These are phyloP conservation scores for Hemileccinum rubropunctum DNA, from an alignment of 768 basidiomycete genomes.

Conservation along the genomic window DNA sequence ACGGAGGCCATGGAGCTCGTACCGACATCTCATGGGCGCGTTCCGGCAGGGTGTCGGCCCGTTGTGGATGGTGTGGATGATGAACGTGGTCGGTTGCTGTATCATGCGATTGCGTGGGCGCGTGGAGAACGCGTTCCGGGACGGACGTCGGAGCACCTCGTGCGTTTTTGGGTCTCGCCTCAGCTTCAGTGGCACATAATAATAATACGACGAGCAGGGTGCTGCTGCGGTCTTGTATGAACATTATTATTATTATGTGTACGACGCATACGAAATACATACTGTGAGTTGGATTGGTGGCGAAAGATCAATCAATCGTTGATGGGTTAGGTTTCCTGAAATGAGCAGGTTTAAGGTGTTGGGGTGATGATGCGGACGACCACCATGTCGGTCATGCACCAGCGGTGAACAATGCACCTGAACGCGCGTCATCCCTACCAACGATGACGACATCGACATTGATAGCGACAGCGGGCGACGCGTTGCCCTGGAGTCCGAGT, in stretches of 20 bases:
- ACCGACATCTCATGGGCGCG: not conserved
- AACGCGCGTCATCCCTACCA: not conserved
- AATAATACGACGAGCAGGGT: not conserved
- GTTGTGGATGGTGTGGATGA: constrained; percentile 4
- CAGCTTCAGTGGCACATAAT: not conserved
- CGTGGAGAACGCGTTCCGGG: not conserved
- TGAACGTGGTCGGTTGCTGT: not conserved
- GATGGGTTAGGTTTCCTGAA: not conserved
- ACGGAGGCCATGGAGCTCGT: constrained; percentile 4
- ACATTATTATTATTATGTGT: constrained; percentile 2
- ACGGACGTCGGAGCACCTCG: constrained; percentile 5
- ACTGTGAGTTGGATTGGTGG: not conserved
- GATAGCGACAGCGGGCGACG: not conserved
- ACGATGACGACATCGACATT: too few species aligned
- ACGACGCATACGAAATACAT: constrained; percentile 4
- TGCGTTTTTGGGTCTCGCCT: not conserved
- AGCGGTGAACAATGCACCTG: not conserved
- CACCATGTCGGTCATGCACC: not conserved
- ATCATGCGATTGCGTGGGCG: constrained; percentile 2
- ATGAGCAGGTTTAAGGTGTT: not conserved
- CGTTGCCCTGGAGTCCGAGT: not conserved
- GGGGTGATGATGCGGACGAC: not conserved
- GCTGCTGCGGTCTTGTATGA: not conserved
- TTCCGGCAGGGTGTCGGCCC: not conserved
- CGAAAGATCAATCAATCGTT: too few species aligned